A percentile compares a stretch with the other conserved stretches of the same genome.
These are phyloP conservation scores for Candida pini DNA, from an alignment of 805 yeast genomes.

Conservation along the genomic window DNA sequence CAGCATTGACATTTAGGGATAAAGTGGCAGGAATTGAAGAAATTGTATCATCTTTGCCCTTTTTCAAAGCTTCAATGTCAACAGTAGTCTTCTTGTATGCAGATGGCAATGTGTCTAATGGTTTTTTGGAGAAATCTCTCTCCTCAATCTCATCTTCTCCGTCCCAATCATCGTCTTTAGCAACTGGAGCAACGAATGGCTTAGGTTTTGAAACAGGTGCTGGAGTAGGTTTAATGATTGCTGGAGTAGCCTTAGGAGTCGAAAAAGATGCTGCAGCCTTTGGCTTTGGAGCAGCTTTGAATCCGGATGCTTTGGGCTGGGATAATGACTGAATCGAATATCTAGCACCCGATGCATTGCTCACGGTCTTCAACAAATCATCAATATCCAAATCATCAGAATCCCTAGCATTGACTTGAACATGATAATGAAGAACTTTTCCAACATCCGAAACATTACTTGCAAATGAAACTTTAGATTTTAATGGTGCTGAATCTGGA, in stretches of 20 bases:
- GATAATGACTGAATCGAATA: slow-evolving; percentile 57
- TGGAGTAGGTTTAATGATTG: slow-evolving; percentile 26
- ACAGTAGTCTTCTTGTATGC: slow-evolving; percentile 67
- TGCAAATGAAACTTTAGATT: slow-evolving; percentile 70
- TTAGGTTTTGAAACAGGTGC: slow-evolving; percentile 19
- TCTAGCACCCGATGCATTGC: slow-evolving; percentile 94
- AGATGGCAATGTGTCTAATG: slow-evolving; percentile 48
- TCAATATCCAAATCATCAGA: slow-evolving; percentile 79
- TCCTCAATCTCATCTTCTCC: slow-evolving; percentile 55
- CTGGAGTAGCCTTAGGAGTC: slow-evolving; percentile 19
- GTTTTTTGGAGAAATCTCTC: slow-evolving; percentile 45
- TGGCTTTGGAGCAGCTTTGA: slow-evolving; percentile 34
- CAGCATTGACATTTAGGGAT: slow-evolving; percentile 17
- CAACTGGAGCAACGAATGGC: slow-evolving; percentile 4
- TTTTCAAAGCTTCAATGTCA: slow-evolving; percentile 49
- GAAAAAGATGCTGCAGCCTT: slow-evolving; percentile 28
- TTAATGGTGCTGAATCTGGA: slow-evolving; percentile 90
- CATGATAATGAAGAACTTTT: slow-evolving; percentile 78
- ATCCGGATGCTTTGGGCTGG: slow-evolving; percentile 15
- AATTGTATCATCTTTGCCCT: slow-evolving; percentile 39
- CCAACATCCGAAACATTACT: slow-evolving; percentile 73
- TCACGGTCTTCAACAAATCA: slow-evolving; percentile 68
- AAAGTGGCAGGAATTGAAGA: slow-evolving; percentile 27
- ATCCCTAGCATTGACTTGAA: slow-evolving; percentile 95
- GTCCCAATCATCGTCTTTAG: slow-evolving; percentile 59